Percentiles rank a stretch among this genome's conserved stretches.
Evolutionary conservation across 257 asterid genomes (phyloP).

Genomic region (Scutellaria galericulata): DNA sequence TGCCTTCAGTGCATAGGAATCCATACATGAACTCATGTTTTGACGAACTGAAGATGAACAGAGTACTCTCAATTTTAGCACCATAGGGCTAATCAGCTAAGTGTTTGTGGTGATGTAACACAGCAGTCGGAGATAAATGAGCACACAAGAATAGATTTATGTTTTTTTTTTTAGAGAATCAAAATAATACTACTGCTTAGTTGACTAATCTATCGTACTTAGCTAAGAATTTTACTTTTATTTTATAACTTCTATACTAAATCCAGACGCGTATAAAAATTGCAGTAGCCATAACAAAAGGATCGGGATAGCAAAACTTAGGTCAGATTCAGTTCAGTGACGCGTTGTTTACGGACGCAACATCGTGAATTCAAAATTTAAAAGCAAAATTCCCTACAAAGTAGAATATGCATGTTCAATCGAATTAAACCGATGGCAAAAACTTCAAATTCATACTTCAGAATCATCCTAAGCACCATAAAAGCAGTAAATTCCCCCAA

Average conservation of each 20-base stretch:
- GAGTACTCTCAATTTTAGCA: constrained; percentile 17
- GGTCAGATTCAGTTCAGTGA: background rate
- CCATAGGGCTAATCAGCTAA: background rate
- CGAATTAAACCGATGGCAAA: constrained; percentile 1
- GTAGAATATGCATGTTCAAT: background rate
- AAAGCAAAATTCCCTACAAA: background rate
- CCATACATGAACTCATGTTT: constrained; percentile 47
- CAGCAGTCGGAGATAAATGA: background rate
- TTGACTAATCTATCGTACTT: background rate
- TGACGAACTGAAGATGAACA: constrained; percentile 33
- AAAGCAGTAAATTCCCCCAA: constrained; percentile 15
- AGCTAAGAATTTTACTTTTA: background rate
- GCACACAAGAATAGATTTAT: background rate
- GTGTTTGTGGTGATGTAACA: constrained; percentile 6
- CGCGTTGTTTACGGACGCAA: background rate
- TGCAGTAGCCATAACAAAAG: background rate
- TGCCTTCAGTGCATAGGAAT: constrained; percentile 67
- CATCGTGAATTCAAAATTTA: constrained; percentile 9
- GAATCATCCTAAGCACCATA: constrained; percentile 16
- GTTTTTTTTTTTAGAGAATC: no score
- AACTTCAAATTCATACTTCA: constrained; percentile 9
- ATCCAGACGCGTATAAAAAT: background rate
- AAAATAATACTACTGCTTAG: background rate
- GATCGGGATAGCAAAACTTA: constrained; percentile 13
- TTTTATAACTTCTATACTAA: background rate